Base-by-base conservation (phyloP, 192 early-diverging fungal genomes). In the Rhizophagus sp. region DNA sequence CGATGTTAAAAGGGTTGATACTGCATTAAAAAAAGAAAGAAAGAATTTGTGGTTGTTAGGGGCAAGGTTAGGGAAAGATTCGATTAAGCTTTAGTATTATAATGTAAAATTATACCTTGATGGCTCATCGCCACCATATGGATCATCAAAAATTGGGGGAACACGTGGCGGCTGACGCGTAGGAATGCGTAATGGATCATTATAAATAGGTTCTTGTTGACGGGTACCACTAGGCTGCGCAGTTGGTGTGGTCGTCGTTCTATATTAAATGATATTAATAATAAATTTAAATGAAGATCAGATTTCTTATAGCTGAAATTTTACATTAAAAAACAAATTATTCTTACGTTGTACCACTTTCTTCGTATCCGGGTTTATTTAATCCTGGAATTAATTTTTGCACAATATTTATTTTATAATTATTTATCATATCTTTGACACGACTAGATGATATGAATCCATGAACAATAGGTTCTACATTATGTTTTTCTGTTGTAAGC, bases 291-390 rank as follows among this genome's bases (percentile, higher is more conserved):
- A 36, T 36, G 34, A 0, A 36, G 3, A 36, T 36, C 34, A 4
- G 3, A 36, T 36, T 4, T 36, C 34, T 36, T 30, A 68, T 41
- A 34, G 47, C 49, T 27, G 72, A 62, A 1, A 80, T 69, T 44
- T 30, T 30, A 30, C 1, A 30, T 30, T 30, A 30, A n/a, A n/a
- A n/a, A 34, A 78, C 12, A 50, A 44, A 13, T 68, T 27, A 36
- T 73, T 11, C 77, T 9, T 78, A 78, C 76, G 30, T 78, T 57
- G 63, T 24, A 27, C 61, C 62, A 41, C 82, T 82, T 64, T 91
- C 90, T 80, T 92, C 88, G 73, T 93, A 94, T 9, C 94, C 94
- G 0, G 89, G 88, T 82, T 95, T 95, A 73, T 89, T 85, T 15
- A 94, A 65, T 11, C 89, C 90, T 25, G 92, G 93, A 50, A 92